Conservation (phyloP, 495 filamentous ascomycete genomes). For the Penicillium lividum region DNA sequence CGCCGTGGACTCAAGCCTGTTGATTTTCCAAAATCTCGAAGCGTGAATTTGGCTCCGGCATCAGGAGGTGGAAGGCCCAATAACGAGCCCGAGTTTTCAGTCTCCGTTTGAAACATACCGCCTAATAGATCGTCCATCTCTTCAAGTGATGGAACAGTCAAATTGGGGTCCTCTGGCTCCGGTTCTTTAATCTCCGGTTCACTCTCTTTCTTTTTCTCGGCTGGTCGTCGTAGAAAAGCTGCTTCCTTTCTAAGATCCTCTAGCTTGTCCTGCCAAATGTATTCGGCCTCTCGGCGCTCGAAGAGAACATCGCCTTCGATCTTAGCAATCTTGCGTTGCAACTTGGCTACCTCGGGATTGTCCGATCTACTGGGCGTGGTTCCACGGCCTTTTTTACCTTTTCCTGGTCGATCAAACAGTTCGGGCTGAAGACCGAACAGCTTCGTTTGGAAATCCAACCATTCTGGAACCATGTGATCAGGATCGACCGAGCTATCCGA, state of each 20-base stretch:
- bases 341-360: constrained; percentile 56
- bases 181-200: constrained; percentile 42
- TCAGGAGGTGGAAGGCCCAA: constrained; percentile 25
- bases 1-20: constrained; percentile 68
- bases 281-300: constrained; percentile 73
- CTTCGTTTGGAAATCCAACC: constrained; percentile 67
- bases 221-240: constrained; percentile 36
- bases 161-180: constrained; percentile 36
- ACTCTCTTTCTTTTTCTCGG: constrained; percentile 29
- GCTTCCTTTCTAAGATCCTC: constrained; percentile 65
- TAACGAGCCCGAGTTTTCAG: constrained; percentile 23
- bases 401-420: constrained; percentile 47
- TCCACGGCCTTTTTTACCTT: constrained; percentile 40
- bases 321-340: constrained; percentile 69
- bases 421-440: constrained; percentile 75
- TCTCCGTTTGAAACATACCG: constrained; percentile 65
- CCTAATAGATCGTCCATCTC: constrained; percentile 62
- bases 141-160: constrained; percentile 50
- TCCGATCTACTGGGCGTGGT: constrained; percentile 26
- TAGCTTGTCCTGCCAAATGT: constrained; percentile 66
- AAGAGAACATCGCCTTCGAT: constrained; percentile 87
- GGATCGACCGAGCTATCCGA: constrained; percentile 60
- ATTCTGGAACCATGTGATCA: constrained; percentile 74
- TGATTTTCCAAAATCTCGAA: constrained; percentile 84
- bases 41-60: constrained; percentile 39